Base-by-base conservation (phyloP, 805 yeast species). In the Aciculoconidium aculeatum region DNA sequence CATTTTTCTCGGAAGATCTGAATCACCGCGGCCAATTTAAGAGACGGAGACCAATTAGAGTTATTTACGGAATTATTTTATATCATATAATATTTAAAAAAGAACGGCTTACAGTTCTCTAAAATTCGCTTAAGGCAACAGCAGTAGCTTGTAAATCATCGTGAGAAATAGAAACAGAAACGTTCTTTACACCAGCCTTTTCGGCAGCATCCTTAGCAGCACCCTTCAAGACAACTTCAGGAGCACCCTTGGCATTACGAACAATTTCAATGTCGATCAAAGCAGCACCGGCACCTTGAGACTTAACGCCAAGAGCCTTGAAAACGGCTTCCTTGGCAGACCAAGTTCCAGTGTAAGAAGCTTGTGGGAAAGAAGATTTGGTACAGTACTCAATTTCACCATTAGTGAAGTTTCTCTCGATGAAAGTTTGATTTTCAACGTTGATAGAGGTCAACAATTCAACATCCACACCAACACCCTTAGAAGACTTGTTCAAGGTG, bases 301-400 rank as follows among this genome's bases (percentile, higher is more conserved):
- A 77, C 51, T 74, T 72, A 39, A 85, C 94, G 38, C 92, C 88
- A 51, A 92, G 69, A 11, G 95, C 84, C 68, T 92, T 92, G 79
- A 92, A 92, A 19, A 88, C 96, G 23, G 99, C 98, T 67, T 92
- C 99, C 65, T 92, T 92, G 25, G 98, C 98, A 17, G 96, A 85
- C 99, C 99, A 92, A 24, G 94, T 82, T 27, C 99, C 99, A 15
- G 98, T 87, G 61, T 73, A 92, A 3, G 96, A 85, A 9, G 97
- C 85, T 50, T 77, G 82, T 29, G 92, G 84, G 42, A 71, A 70
- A 23, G 96, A 69, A 17, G 96, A 77, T 18, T 65, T 52, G 36
- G 58, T 44, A 58, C 96, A 87, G 70, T 92, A 92, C 19, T 64
- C 67, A 43, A 80, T 78, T 67, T 92, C 99, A 11, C 60, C 66